Evolutionary conservation across 441 rosid species (phyloP).

Genomic region (Brassica balearica): DNA sequence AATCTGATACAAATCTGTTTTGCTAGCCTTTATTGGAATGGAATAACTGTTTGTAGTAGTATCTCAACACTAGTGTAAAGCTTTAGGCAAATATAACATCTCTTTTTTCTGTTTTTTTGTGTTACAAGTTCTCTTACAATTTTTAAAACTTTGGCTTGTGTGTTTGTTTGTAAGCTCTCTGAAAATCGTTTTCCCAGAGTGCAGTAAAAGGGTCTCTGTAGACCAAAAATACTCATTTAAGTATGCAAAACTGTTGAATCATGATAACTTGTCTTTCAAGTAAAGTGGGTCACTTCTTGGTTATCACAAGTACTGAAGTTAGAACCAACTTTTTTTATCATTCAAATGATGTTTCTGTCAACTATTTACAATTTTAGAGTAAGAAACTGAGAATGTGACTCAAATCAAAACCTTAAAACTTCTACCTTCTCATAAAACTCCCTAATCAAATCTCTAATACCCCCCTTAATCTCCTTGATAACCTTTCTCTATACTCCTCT

Average conservation of each 20-base stretch:
- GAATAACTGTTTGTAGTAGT: too few species aligned
- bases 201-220: background rate
- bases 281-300: background rate
- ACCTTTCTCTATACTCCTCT: background rate
- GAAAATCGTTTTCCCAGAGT: background rate
- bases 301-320: background rate
- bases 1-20: constrained; percentile 16
- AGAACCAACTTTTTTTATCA: background rate
- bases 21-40: constrained; percentile 4
- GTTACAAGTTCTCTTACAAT: background rate
- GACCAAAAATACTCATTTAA: background rate
- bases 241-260: background rate
- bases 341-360: background rate
- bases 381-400: background rate
- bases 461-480: too few species aligned
- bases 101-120: too few species aligned
- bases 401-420: background rate
- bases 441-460: too few species aligned
- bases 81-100: constrained; percentile 17
- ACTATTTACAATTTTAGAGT: background rate
- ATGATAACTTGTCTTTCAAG: background rate
- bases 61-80: too few species aligned
- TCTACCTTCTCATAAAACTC: background rate
- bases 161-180: background rate
- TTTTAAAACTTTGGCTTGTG: constrained; percentile 9